These are phyloP conservation scores for Carpinus fangiana DNA, from an alignment of 306 rosid species.

Conservation along the genomic window DNA sequence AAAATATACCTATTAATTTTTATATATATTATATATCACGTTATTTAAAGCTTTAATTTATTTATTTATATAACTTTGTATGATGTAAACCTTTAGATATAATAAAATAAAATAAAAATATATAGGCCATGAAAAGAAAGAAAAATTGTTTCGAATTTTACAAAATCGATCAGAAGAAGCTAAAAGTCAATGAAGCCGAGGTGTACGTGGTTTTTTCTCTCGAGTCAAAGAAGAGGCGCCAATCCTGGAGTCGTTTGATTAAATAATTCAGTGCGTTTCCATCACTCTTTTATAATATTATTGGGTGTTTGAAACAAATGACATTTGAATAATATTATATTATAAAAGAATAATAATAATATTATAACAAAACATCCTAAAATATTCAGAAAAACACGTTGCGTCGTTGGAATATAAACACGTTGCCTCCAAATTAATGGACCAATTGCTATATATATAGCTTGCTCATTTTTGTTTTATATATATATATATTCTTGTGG, in stretches of 20 bases:
- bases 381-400: slow-evolving; percentile 2
- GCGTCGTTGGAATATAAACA: neutral
- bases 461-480: neutral
- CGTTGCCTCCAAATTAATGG: neutral
- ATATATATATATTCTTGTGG: neutral
- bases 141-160: neutral
- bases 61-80: too few relatives aligned
- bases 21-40: too few relatives aligned
- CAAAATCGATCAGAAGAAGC: neutral
- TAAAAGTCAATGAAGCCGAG: too few relatives aligned
- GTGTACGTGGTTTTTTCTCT: too few relatives aligned
- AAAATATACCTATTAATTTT: too few relatives aligned
- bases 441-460: too few relatives aligned
- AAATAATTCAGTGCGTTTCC: neutral
- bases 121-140: neutral
- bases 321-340: neutral
- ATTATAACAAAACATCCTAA: neutral
- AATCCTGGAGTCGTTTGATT: slow-evolving; percentile 1
- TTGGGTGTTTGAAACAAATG: neutral
- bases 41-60: too few relatives aligned
- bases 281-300: slow-evolving; percentile 13
- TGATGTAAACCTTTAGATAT: too few relatives aligned
- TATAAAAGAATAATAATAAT: neutral
- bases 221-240: slow-evolving; percentile 35
- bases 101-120: too few relatives aligned